Conservation (phyloP, 2,329 filamentous ascomycete genomes). For the Sporothrix pseudoabietina region DNA sequence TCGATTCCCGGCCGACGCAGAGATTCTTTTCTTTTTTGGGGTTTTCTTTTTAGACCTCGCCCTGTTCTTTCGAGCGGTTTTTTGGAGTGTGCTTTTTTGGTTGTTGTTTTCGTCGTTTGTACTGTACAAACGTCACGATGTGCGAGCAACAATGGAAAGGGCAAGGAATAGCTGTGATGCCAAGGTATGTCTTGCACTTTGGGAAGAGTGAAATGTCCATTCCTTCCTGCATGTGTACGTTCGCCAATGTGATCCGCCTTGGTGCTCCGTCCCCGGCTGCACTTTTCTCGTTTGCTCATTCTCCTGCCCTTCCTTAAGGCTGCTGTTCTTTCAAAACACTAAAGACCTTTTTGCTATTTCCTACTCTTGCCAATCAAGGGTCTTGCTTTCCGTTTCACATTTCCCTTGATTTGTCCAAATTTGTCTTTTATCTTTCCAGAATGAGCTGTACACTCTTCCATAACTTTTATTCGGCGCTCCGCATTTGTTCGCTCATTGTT, state of each 20-base stretch:
- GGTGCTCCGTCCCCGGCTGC: background rate
- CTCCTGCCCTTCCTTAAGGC: background rate
- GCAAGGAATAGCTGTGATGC: background rate
- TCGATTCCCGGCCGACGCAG: background rate
- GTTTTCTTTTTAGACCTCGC: too few species aligned
- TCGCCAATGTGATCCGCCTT: background rate
- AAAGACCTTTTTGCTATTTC: too few species aligned
- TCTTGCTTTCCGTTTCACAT: too few species aligned
- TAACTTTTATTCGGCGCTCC: background rate
- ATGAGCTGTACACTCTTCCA: background rate
- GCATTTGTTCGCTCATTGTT: background rate
- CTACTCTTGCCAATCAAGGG: background rate
- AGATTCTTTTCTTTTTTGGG: background rate
- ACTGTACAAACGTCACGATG: too few species aligned
- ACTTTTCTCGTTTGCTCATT: background rate
- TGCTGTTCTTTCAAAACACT: background rate
- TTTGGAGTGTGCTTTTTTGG: background rate
- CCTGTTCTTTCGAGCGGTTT: too few species aligned
- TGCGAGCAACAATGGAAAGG: too few species aligned
- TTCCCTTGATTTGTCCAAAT: too few species aligned
- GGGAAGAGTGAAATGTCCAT: too few species aligned
- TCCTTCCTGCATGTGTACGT: background rate
- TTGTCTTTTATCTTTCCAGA: too few species aligned
- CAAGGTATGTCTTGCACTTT: too few species aligned
- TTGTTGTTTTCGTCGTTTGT: background rate